Percentiles rank a stretch among this genome's conserved stretches.
Evolutionary conservation across 2,329 filamentous ascomycete genomes (phyloP).

Genomic region (Salinomyces thailandicus): DNA sequence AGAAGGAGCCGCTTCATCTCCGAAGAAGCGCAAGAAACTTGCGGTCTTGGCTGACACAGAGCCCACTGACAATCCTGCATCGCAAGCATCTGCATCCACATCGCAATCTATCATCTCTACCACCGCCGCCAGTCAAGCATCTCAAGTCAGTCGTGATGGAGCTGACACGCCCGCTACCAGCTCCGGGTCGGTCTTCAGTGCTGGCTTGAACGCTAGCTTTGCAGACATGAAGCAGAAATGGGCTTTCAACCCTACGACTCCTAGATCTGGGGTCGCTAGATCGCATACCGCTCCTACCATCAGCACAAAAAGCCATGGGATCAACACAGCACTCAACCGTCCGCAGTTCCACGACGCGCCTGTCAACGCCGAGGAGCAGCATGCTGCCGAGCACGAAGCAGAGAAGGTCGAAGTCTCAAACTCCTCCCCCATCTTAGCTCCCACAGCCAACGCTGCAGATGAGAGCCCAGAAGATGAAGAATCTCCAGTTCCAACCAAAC

Average conservation of each 20-base stretch:
- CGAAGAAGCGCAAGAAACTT: constrained; percentile 22
- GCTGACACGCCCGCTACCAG: constrained; percentile 17
- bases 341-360: too few species aligned
- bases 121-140: constrained; percentile 1
- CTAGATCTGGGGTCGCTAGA: constrained; percentile 8
- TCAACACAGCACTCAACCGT: too few species aligned
- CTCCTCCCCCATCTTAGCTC: constrained; percentile 7
- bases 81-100: constrained; percentile 1
- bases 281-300: not conserved
- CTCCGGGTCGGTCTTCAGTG: constrained; percentile 18
- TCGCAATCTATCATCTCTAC: constrained; percentile 5
- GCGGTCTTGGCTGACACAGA: constrained; percentile 16
- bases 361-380: not conserved
- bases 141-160: constrained; percentile 5
- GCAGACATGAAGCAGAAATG: constrained; percentile 12
- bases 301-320: too few species aligned
- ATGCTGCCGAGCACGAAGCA: not conserved
- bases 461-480: constrained; percentile 15
- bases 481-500: constrained; percentile 17
- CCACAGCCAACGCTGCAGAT: constrained; percentile 1
- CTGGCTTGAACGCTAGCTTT: constrained; percentile 15
- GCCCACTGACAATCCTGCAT: not conserved
- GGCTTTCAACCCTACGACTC: constrained; percentile 7
- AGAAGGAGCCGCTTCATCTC: constrained; percentile 10
- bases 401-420: constrained; percentile 11